Base-by-base conservation (phyloP, 140 eudicot species). In the Erigeron philadelphicus region DNA sequence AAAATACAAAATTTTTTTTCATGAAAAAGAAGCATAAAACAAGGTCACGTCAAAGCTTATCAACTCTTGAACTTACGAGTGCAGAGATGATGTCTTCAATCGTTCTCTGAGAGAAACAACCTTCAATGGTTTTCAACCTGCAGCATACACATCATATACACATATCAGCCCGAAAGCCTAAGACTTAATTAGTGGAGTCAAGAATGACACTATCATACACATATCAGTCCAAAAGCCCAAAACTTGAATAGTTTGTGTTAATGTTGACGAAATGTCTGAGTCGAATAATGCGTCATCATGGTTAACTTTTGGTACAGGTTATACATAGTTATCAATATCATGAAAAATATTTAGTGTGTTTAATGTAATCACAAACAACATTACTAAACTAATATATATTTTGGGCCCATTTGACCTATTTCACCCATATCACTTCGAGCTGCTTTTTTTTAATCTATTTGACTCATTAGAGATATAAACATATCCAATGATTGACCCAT, bases 11-110 rank as follows among this genome's bases (percentile, higher is more conserved):
- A 64, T 16, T 25, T 48, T 48, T 10, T 31, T 21, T 9, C 18
- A 65, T 50, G 41, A 8, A 50, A n/a, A 18, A 63, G 8, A 21
- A 58, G 9, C 3, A 59, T 0, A 2, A 16, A 15, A 7, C 12
- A 19, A 53, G 45, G 54, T 57, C 45, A 57, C 47, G 57, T 43
- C 35, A 42, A 72, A 45, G 52, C 15, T 12, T 8, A 43, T 69
- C 44, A 57, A 35, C 16, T 48, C 40, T 61, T 19, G 62, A 66
- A 75, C 90, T 82, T 81, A 93, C 98, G 66, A 89, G 86, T 48
- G 91, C 82, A 55, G 86, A 79, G 49, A 89, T 78, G 38, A 93
- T 93, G 18, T 93, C 95, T 80, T 93, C 96, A 55, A 89, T 68
- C 0, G 96, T 93, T 82, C 87, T 81, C 63, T 68, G 78, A 15